Evolutionary conservation across 2,329 filamentous ascomycete species (phyloP), one percentile per base, ranked within the genome.

Genomic region (Colletotrichum coccodes): DNA sequence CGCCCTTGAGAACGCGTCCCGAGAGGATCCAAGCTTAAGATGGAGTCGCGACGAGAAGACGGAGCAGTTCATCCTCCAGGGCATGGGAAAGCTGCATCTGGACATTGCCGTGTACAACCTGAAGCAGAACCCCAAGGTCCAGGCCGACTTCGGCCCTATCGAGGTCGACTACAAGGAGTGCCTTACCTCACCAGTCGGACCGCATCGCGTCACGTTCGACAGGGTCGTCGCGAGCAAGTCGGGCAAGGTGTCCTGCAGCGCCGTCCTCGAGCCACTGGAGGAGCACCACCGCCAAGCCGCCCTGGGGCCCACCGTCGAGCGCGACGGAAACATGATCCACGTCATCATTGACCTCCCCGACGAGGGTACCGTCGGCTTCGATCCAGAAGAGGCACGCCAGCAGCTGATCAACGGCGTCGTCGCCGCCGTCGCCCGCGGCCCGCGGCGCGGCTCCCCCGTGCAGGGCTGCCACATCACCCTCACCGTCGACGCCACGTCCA

Each of bases 101-200:
- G 96, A 99, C 75, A 96, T 99, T 56, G 95, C 95, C 0, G 86
- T 94, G 57, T 94, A 98, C 79, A 89, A 95, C 49, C 88, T 99
- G 11, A 90, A 96, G 72, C 93, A 94, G 60, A 94, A 97, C 76
- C 91, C 98, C 81, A 97, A 96, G 78, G 94, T 87, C 85, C 79
- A 97, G 89, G 86, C 94, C 85, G 71, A 90, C 83, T 97, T 97
- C 84, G 95, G 95, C 14, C 91, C 90, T 60, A 97, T 99, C 71
- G 93, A 97, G 74, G 97, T 99, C 69, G 94, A 97, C 73, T 99
- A 98, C 80, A 92, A 97, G 62, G 96, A 99, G 81, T 92, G 91
- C 54, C 83, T 96, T 11, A 88, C 90, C 0, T 82, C 83, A 3
- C 75, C 85, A 0, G 91, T 90, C 0, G 77, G 78, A 0, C 81